These are phyloP conservation scores for Rasamsonia emersonii DNA, from an alignment of 2,329 filamentous ascomycete species.

Conservation along the genomic window DNA sequence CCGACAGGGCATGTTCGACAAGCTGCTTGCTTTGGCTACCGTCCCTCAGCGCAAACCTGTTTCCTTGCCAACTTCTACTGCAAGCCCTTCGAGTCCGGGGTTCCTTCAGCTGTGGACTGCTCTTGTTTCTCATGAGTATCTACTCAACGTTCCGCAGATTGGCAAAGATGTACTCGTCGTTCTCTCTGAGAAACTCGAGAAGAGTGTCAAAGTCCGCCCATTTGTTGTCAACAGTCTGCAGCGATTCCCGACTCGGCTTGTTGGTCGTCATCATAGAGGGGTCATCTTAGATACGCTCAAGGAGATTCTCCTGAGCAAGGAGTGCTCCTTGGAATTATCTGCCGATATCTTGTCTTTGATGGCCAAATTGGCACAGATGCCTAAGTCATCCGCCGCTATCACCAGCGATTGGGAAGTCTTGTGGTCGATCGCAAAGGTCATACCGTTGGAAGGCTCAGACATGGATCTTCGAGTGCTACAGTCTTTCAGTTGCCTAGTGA, in stretches of 20 bases:
- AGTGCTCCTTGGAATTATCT: slow-evolving; percentile 17
- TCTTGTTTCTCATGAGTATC: slow-evolving; percentile 31
- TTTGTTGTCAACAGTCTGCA: slow-evolving; percentile 28
- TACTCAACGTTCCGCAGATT: slow-evolving; percentile 24
- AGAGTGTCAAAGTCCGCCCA: slow-evolving; percentile 18
- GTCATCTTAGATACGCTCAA: slow-evolving; percentile 26
- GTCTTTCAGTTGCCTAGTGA: slow-evolving; percentile 28
- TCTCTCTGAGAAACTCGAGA: slow-evolving; percentile 24
- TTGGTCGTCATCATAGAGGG: slow-evolving; percentile 29
- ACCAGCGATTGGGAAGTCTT: slow-evolving; percentile 28
- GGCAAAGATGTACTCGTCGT: slow-evolving; percentile 26
- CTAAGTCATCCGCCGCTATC: slow-evolving; percentile 28
- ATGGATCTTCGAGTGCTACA: slow-evolving; percentile 27
- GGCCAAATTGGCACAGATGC: slow-evolving; percentile 31
- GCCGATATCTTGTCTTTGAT: slow-evolving; percentile 30
- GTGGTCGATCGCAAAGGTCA: slow-evolving; percentile 28
- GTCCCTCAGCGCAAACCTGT: slow-evolving; percentile 12
- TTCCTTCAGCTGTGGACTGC: slow-evolving; percentile 31
- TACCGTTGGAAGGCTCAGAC: slow-evolving; percentile 23
- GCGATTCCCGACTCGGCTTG: slow-evolving; percentile 26
- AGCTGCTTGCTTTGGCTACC: slow-evolving; percentile 23
- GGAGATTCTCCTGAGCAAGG: slow-evolving; percentile 21
- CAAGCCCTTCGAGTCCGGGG: slow-evolving; percentile 14
- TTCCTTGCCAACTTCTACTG: slow-evolving; percentile 12
- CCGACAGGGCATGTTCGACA: slow-evolving; percentile 24